Percentiles rank a stretch among this genome's conserved stretches.
Evolutionary conservation across 805 yeast genomes (phyloP).

Genomic region (Candida railenensis): DNA sequence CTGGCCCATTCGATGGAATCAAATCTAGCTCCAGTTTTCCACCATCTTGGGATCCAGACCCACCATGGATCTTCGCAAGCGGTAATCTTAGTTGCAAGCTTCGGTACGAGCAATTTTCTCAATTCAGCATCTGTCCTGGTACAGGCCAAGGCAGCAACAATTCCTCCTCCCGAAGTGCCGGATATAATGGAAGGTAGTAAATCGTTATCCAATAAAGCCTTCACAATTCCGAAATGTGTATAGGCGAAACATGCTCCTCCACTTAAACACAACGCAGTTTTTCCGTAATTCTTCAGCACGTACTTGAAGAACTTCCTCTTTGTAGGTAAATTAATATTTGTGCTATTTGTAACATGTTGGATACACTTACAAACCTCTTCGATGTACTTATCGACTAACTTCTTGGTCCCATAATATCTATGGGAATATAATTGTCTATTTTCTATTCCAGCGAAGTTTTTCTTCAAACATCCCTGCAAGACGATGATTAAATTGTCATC

Average conservation of each 20-base stretch:
- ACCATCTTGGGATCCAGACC: constrained; percentile 62
- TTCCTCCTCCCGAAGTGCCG: constrained; percentile 83
- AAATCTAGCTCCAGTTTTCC: constrained; percentile 76
- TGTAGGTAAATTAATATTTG: constrained; percentile 31
- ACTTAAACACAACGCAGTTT: constrained; percentile 66
- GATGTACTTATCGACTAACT: constrained; percentile 54
- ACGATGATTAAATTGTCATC: constrained; percentile 51
- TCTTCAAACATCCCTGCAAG: constrained; percentile 65
- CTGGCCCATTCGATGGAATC: constrained; percentile 75
- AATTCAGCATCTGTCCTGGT: constrained; percentile 71
- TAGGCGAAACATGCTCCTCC: constrained; percentile 84
- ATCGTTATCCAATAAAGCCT: constrained; percentile 67
- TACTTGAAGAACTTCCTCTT: constrained; percentile 56
- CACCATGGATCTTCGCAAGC: constrained; percentile 67
- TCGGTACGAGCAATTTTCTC: constrained; percentile 52
- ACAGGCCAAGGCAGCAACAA: constrained; percentile 70
- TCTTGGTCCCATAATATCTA: constrained; percentile 73
- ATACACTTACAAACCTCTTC: constrained; percentile 50
- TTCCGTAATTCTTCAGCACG: constrained; percentile 65
- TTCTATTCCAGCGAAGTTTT: constrained; percentile 78
- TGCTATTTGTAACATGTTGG: constrained; percentile 39
- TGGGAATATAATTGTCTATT: constrained; percentile 70
- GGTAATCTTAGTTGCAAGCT: constrained; percentile 60
- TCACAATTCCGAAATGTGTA: constrained; percentile 73
- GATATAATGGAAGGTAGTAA: constrained; percentile 65